Evolutionary conservation across 2,329 filamentous ascomycete genomes (phyloP).

Genomic region (Fonsecaea monophora): DNA sequence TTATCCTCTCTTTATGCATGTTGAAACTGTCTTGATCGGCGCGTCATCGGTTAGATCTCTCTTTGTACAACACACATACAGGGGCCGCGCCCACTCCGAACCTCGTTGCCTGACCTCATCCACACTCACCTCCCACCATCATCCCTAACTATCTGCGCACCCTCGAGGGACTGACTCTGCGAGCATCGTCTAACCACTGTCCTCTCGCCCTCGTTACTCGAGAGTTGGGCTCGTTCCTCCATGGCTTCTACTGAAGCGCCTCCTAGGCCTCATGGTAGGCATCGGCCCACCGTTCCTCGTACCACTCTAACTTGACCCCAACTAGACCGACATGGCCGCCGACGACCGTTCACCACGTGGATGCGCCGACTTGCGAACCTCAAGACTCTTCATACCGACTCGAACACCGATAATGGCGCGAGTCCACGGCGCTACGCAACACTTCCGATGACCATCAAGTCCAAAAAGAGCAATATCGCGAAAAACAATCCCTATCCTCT

Average conservation of each 20-base stretch:
- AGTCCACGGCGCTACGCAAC: slow-evolving; percentile 35
- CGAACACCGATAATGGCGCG: slow-evolving; percentile 42
- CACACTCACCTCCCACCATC: slow-evolving; percentile 3
- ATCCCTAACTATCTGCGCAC: slow-evolving; percentile 8
- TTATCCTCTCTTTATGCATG: background rate
- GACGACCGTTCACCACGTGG: slow-evolving; percentile 88
- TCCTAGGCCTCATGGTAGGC: slow-evolving; percentile 37
- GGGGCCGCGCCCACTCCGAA: background rate
- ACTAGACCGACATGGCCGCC: slow-evolving; percentile 73
- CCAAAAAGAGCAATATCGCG: slow-evolving; percentile 67
- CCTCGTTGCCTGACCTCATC: slow-evolving; percentile 13
- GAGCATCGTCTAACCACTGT: background rate
- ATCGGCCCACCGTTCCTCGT: background rate
- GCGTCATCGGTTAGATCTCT: background rate
- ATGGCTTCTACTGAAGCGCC: slow-evolving; percentile 41
- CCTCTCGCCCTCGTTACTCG: background rate
- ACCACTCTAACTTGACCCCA: slow-evolving; percentile 19
- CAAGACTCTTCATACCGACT: slow-evolving; percentile 72
- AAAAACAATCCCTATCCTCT: slow-evolving; percentile 93
- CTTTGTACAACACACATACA: slow-evolving; percentile 6
- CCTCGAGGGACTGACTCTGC: background rate
- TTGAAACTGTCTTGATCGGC: background rate
- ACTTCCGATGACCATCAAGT: slow-evolving; percentile 31
- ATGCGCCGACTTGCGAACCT: slow-evolving; percentile 92
- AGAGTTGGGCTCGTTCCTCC: background rate